phyloP scores from a whole-genome alignment of 805 yeast species.

The Sungouiozyma ichnusensis region DNA sequence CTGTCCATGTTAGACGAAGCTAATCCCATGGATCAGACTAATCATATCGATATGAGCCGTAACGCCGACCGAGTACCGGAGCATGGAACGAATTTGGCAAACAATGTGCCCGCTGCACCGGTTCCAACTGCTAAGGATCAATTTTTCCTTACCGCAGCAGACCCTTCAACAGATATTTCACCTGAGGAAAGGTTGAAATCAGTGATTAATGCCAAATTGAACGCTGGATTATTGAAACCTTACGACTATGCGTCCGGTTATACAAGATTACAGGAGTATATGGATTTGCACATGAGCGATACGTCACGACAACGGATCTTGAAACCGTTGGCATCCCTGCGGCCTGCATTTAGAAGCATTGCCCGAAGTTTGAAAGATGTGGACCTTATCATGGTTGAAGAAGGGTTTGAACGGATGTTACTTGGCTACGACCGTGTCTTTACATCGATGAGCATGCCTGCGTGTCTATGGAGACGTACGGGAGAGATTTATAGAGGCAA shows the following conservation, averaged over 20 bases:
- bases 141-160: constrained; percentile 92
- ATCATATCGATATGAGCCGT: constrained; percentile 42
- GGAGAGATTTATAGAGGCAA: constrained; percentile 94
- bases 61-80: neutral
- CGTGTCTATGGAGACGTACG: constrained; percentile 93
- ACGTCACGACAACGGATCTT: constrained; percentile 73
- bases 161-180: constrained; percentile 86
- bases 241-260: constrained; percentile 92
- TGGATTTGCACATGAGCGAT: constrained; percentile 88
- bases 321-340: constrained; percentile 71
- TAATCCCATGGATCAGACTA: too few species aligned
- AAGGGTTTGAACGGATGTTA: constrained; percentile 86
- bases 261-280: constrained; percentile 76
- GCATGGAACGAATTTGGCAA: constrained; percentile 30
- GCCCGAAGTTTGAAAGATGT: constrained; percentile 85
- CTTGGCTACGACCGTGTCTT: constrained; percentile 90
- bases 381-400: constrained; percentile 86
- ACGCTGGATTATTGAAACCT: constrained; percentile 87
- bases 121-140: constrained; percentile 67
- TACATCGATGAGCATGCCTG: constrained; percentile 96
- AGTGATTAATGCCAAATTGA: constrained; percentile 87
- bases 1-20: constrained; percentile 85
- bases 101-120: neutral
- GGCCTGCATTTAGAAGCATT: constrained; percentile 90
- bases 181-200: constrained; percentile 90